phyloP scores from a whole-genome alignment of 805 yeast species.

The Zygoascus bituminiphila region DNA sequence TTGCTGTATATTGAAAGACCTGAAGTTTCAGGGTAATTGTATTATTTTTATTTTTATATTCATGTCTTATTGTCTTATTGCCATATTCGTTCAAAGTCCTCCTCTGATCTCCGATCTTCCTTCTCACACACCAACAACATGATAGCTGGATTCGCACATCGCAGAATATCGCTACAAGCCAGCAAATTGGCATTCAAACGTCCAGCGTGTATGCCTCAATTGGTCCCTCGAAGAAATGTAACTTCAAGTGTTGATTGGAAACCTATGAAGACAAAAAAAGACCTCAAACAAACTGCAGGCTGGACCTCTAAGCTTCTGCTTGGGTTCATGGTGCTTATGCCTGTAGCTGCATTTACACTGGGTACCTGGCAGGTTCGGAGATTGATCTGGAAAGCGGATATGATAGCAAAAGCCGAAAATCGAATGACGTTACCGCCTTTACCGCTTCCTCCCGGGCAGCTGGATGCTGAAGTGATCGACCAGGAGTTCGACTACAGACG shows the following conservation, averaged over 20 bases:
- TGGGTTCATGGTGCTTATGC: constrained; percentile 57
- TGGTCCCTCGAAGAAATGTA: constrained; percentile 9
- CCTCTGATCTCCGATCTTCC: background rate
- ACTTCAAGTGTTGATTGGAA: constrained; percentile 62
- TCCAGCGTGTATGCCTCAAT: background rate
- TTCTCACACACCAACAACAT: background rate
- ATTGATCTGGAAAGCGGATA: constrained; percentile 76
- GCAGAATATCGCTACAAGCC: background rate
- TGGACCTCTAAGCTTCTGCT: constrained; percentile 24
- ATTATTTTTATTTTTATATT: too few species aligned
- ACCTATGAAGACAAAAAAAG: constrained; percentile 48
- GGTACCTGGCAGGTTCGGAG: constrained; percentile 93
- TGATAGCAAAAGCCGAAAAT: constrained; percentile 78
- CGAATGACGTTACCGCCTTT: constrained; percentile 65
- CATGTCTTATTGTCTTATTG: too few species aligned
- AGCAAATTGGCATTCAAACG: background rate
- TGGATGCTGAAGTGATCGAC: constrained; percentile 50
- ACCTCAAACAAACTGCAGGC: constrained; percentile 7
- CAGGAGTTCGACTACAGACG: constrained; percentile 71
- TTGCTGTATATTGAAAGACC: too few species aligned
- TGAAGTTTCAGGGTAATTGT: too few species aligned
- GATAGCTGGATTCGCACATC: background rate
- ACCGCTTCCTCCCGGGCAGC: constrained; percentile 46
- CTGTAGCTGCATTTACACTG: constrained; percentile 71
- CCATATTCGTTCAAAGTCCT: background rate